Evolutionary conservation across 2,329 filamentous ascomycete species (phyloP).

Genomic region (Keithomyces neogunnii): DNA sequence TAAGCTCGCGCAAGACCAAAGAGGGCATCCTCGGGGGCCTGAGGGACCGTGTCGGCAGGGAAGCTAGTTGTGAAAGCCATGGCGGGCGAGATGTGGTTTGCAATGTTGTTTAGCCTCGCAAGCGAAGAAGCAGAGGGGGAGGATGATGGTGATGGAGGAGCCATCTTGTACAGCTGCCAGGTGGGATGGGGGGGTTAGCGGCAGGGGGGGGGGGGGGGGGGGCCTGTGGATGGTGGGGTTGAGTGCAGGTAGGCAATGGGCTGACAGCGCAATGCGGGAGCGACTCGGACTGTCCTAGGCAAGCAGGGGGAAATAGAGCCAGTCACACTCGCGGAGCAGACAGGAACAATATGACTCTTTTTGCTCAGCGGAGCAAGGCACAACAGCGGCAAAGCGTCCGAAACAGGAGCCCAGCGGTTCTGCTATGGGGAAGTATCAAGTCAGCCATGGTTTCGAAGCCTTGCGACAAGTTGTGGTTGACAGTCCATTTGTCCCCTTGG

Average conservation of each 20-base stretch:
- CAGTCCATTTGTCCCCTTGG: too few relatives aligned
- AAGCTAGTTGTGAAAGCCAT: conserved; percentile 54
- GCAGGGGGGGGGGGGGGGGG: background rate
- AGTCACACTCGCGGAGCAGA: background rate
- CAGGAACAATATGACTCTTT: background rate
- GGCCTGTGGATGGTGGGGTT: background rate
- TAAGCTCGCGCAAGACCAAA: conserved; percentile 89
- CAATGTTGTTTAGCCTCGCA: conserved; percentile 51
- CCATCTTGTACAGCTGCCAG: too few relatives aligned
- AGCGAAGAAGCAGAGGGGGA: conserved; percentile 37
- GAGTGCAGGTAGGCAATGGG: conserved; percentile 1
- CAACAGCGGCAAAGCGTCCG: too few relatives aligned
- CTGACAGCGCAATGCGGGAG: background rate
- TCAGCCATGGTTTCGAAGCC: too few relatives aligned
- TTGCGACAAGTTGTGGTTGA: too few relatives aligned
- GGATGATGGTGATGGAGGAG: conserved; percentile 20
- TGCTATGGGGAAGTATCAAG: too few relatives aligned
- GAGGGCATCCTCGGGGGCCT: conserved; percentile 89
- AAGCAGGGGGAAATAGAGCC: too few relatives aligned
- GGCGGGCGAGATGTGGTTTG: conserved; percentile 60
- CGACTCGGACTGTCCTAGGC: too few relatives aligned
- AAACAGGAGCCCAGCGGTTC: too few relatives aligned
- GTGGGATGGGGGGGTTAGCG: conserved; percentile 1
- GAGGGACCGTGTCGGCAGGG: conserved; percentile 67
- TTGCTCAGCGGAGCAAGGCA: background rate